Conservation (phyloP, 768 basidiomycete genomes). For the Agrocybe pediades region DNA sequence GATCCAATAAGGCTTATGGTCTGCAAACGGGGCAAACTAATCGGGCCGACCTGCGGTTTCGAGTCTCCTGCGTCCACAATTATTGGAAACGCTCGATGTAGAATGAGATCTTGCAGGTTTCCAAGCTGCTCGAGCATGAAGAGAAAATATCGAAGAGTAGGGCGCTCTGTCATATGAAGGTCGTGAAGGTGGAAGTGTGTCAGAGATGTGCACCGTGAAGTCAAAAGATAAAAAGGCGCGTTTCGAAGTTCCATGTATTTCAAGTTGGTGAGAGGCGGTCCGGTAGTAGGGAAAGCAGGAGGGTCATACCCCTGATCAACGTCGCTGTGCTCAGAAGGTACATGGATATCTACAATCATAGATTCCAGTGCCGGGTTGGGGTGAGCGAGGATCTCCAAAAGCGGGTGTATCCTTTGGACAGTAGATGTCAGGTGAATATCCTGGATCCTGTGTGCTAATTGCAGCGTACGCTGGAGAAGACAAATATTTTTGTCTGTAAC, state of each 20-base stretch:
- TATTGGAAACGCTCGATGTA: slow-evolving; percentile 35
- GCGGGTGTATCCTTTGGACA: slow-evolving; percentile 32
- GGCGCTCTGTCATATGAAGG: slow-evolving; percentile 37
- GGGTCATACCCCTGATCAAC: slow-evolving; percentile 24
- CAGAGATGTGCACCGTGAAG: slow-evolving; percentile 35
- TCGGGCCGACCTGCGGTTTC: slow-evolving; percentile 15
- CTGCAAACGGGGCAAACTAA: slow-evolving; percentile 29
- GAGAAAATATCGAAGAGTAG: slow-evolving; percentile 32
- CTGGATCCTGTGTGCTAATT: slow-evolving; percentile 35
- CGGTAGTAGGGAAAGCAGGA: slow-evolving; percentile 29
- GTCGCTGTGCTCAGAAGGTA: slow-evolving; percentile 16
- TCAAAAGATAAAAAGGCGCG: slow-evolving; percentile 38
- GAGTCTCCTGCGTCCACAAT: slow-evolving; percentile 19
- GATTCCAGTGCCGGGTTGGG: slow-evolving; percentile 37
- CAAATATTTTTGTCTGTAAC: slow-evolving; percentile 31
- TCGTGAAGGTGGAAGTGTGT: slow-evolving; percentile 36
- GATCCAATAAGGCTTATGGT: slow-evolving; percentile 33
- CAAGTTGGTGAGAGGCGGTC: slow-evolving; percentile 30
- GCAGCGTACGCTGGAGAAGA: slow-evolving; percentile 32
- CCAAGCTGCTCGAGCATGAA: slow-evolving; percentile 32
- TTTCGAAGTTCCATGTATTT: slow-evolving; percentile 35
- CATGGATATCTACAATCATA: slow-evolving; percentile 30
- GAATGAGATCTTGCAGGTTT: slow-evolving; percentile 33
- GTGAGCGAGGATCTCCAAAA: slow-evolving; percentile 34
- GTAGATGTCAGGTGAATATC: slow-evolving; percentile 36